Evolutionary conservation across 2,329 filamentous ascomycete genomes (phyloP), one percentile per base, ranked within the genome.

Genomic region (Aureobasidium sp.): DNA sequence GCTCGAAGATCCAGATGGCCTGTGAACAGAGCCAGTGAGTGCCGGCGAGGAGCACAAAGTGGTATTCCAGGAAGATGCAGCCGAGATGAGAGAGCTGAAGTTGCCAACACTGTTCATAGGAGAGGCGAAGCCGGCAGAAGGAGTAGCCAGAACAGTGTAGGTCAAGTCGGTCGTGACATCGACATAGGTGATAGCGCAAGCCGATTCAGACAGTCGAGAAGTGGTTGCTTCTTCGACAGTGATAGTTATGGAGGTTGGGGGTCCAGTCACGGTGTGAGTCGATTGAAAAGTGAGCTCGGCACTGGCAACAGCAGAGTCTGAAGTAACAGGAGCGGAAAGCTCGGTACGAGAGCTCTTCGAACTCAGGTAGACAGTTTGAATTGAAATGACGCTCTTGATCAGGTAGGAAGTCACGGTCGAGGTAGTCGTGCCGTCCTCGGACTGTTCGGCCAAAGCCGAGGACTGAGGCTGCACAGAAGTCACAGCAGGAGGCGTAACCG

Each of bases 381-480:
- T 25, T 3, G 48, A 51, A 21, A 41, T 34, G 19, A 51, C 14
- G 24, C 48, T 51, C 35, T 51, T 40, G n/a, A 27, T 51, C 4
- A 25, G 10, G 29, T 40, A 40, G 7, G 48, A 51, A 34, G 48
- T 51, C 4, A 51, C 35, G 17, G 48, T 51, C 19, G 48, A 51
- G 19, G 37, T 51, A 24, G 37, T 34, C 12, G 37, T 40, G 3
- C 39, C 45, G 2, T 49, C 45, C 6, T 39, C 35, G 5, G 25
- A 40, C 2, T 6, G 4, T 11, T 7, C 35, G 25, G 27, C 24
- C 22, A 25, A 22, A 12, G 24, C 34, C 3, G 27, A 17, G 24
- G 37, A 34, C 11, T 38, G 24, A 12, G 34, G 37, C 2, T 57
- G 51, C 6, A 60, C 64, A 6, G 57, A 57, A n/a, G 60, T 61